Evolutionary conservation across 2,329 filamentous ascomycete species (phyloP), one percentile per base, ranked within the genome.

Genomic region (Penicillium paneum): DNA sequence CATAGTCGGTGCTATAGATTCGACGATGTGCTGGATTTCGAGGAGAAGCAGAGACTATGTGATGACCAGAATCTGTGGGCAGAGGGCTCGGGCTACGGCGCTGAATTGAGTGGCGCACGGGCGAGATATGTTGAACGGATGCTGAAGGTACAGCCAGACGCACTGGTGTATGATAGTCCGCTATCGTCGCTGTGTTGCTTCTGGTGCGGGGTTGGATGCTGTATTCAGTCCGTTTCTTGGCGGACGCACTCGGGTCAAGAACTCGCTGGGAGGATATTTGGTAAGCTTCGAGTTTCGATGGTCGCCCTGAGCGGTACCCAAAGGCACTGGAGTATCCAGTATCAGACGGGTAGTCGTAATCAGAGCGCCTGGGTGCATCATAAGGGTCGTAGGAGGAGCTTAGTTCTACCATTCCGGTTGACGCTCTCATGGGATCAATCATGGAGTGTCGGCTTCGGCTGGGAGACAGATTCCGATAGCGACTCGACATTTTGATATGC

Each of bases 351-450:
- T 74, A 70, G 26, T 67, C 63, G 17, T 70, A 69, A 40, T 63
- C 60, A 38, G 68, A 65, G 39, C 65, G 66, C 40, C 66, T 56
- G 8, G 67, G 61, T 7, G 63, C 59, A 29, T 70, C 64, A 49
- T 73, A 72, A 5, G 66, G 61, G 46, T 76, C 71, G 51, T 67
- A 64, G 40, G 69, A 66, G 11, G 72, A 67, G 44, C 59, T 65
- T 36, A 69, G 62, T 44, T 70, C 63, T 39, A 76, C 67, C 42
- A 68, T 74, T 35, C 74, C 73, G 7, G 74, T 76, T 17, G 75
- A 76, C 29, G 73, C 68, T 38, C 73, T 71, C 65, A 71, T 66
- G 28, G 73, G 72, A 44, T 75, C 73, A 45, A 66, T 60, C 57
- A 70, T 56, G 54, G 58, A 51, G 34, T 59, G 53, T 26, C 68